Evolutionary conservation across 345 rosid genomes (phyloP).

Genomic region (Luvunga scandens): DNA sequence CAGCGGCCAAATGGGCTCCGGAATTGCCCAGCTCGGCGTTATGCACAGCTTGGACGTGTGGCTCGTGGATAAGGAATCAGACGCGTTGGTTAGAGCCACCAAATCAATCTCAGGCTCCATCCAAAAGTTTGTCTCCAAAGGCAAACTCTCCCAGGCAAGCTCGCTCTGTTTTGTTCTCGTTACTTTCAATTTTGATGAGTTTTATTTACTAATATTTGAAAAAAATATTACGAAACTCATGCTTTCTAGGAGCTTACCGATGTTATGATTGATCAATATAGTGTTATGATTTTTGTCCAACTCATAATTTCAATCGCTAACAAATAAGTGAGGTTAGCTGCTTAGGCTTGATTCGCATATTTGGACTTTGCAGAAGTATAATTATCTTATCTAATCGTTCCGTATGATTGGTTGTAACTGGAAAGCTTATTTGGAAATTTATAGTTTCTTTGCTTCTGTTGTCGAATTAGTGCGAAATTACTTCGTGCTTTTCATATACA

Average conservation of each 20-base stretch:
- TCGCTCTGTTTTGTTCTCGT: not conserved
- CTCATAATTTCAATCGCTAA: not conserved
- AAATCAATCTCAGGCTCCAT: constrained; percentile 53
- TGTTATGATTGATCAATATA: no score
- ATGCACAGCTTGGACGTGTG: constrained; percentile 61
- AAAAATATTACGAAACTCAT: no score
- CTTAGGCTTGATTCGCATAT: not conserved
- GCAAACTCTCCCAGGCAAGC: constrained; percentile 53
- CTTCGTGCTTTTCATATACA: not conserved
- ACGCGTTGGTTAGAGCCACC: constrained; percentile 61
- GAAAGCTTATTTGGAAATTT: not conserved
- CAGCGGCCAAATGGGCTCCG: constrained; percentile 95
- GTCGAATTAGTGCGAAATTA: not conserved
- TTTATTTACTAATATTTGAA: no score
- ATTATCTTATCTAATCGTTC: not conserved
- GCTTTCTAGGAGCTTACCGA: no score
- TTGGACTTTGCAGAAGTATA: not conserved
- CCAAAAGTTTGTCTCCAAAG: constrained; percentile 66
- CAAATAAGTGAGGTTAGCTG: not conserved
- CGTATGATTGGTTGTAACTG: not conserved
- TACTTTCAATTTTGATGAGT: not conserved
- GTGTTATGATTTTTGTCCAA: not conserved
- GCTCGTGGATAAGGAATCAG: constrained; percentile 60
- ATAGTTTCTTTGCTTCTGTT: not conserved
- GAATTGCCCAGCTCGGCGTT: constrained; percentile 86